Conservation (phyloP, 1,139 yeast genomes). For the Schwanniomyces etchellsii region DNA sequence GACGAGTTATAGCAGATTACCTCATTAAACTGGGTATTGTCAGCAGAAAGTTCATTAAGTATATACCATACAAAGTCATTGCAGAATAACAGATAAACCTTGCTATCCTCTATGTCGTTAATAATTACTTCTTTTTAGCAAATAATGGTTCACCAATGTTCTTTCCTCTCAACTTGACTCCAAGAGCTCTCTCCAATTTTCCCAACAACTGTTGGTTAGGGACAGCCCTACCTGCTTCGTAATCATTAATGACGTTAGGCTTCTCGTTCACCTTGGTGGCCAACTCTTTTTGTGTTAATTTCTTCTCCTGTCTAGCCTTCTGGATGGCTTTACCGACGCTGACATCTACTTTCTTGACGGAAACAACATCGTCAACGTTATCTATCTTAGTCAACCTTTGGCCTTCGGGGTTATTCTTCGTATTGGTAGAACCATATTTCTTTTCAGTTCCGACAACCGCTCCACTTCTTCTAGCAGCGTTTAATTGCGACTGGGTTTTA, state of each 20-base stretch:
- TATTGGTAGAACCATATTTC: constrained; percentile 73
- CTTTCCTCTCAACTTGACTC: constrained; percentile 94
- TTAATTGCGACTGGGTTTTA: constrained; percentile 67
- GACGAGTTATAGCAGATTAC: no score
- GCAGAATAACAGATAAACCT: no score
- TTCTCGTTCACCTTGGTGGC: constrained; percentile 95
- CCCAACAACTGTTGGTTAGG: constrained; percentile 94
- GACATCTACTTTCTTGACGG: constrained; percentile 81
- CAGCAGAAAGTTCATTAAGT: no score
- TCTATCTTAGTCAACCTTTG: constrained; percentile 92
- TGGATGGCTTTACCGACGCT: constrained; percentile 85
- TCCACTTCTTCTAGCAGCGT: constrained; percentile 92
- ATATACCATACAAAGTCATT: no score
- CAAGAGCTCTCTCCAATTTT: constrained; percentile 89
- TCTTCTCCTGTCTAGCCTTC: constrained; percentile 84
- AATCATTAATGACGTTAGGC: constrained; percentile 91
- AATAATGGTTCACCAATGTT: constrained; percentile 89
- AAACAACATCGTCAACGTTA: constrained; percentile 88
- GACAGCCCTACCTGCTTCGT: constrained; percentile 94
- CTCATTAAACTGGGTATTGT: no score
- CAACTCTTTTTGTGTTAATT: constrained; percentile 87
- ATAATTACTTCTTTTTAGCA: constrained; percentile 55
- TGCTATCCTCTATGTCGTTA: no score
- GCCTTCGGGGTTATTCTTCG: constrained; percentile 76
- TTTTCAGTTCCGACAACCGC: constrained; percentile 87